Conservation (phyloP, 108 stramenopile species). For the Cyclotella choctawhatcheeana region DNA sequence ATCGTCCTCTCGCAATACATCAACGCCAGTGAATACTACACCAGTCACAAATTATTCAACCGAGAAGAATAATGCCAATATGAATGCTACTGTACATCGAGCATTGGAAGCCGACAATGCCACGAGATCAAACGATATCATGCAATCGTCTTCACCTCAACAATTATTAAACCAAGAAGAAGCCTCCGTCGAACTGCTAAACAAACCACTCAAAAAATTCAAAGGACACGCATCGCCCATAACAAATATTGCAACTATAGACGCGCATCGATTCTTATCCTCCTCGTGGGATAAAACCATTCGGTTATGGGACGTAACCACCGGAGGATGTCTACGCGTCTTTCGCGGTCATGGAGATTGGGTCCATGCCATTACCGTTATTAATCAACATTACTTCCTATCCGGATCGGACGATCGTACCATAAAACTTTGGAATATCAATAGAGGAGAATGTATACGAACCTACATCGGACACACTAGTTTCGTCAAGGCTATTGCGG, state of each 20-base stretch:
- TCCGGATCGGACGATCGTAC: slow-evolving; percentile 36
- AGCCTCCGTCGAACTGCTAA: slow-evolving; percentile 3
- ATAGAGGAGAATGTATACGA: slow-evolving; percentile 21
- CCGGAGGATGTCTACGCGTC: slow-evolving; percentile 22
- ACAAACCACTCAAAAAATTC: slow-evolving; percentile 30
- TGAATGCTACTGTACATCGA: too few relatives aligned
- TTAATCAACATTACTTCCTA: slow-evolving; percentile 13
- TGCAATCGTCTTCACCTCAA: too few relatives aligned
- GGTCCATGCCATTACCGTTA: slow-evolving; percentile 25
- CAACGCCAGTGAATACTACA: too few relatives aligned
- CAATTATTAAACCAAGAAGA: not conserved
- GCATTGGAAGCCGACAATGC: too few relatives aligned
- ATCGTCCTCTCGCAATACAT: too few relatives aligned
- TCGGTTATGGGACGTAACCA: slow-evolving; percentile 33
- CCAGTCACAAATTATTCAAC: too few relatives aligned
- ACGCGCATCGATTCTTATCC: slow-evolving; percentile 23
- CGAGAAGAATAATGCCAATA: too few relatives aligned
- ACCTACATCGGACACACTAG: slow-evolving; percentile 38
- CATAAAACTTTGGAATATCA: slow-evolving; percentile 40
- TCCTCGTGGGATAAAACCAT: slow-evolving; percentile 45
- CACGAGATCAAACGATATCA: too few relatives aligned
- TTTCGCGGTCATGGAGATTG: slow-evolving; percentile 44
- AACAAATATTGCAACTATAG: slow-evolving; percentile 32
- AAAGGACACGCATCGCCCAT: slow-evolving; percentile 35
- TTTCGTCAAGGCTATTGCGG: slow-evolving; percentile 30